Evolutionary conservation across 208 protist species (phyloP), one percentile per base, ranked within the genome.

Genomic region (Kentomonas sorsogonicus): DNA sequence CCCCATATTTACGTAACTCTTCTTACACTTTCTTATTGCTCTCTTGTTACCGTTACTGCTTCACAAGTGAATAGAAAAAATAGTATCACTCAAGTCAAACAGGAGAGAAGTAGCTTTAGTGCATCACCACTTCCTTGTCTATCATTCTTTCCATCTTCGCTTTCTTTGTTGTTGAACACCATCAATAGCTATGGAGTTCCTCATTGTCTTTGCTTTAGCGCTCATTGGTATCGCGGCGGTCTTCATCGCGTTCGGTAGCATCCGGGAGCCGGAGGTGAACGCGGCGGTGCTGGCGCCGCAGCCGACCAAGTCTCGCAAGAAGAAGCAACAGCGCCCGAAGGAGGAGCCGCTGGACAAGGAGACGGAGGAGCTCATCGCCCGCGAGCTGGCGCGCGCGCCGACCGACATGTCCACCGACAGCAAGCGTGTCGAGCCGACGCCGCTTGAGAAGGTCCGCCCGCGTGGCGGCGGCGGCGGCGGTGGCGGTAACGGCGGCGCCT

Each of bases 241-340:
- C 52, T 81, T 74, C 62, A 77, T 77, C 60, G 74, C 87, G 45
- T 92, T 92, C 58, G 62, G 63, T 34, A 79, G 60, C 66, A 79
- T 88, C 55, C 76, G 53, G 51, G 68, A 53, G 36, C 31, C 59
- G 0, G 72, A 89, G 4, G 51, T 83, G 6, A 52, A 59, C 38
- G 29, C 53, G 9, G 39, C 50, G 2, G 1, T 41, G 1, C 41
- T 30, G 13, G 29, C 40, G 5, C n/a, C 45, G n/a, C 0, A 52
- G 11, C 71, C 62, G 31, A 81, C 72, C 53, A 50, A 57, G n/a
- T 65, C 62, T 25, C 43, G 67, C 16, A 74, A 70, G 53, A 84
- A 74, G 56, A 25, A 63, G 39, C 31, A 67, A 39, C 41, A 57
- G 23, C 65, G 56, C 50, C 69, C 75, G 62, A 60, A 61, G 34